Evolutionary conservation across 306 rosid genomes (phyloP).

Genomic region (Gastrolobium bilobum): DNA sequence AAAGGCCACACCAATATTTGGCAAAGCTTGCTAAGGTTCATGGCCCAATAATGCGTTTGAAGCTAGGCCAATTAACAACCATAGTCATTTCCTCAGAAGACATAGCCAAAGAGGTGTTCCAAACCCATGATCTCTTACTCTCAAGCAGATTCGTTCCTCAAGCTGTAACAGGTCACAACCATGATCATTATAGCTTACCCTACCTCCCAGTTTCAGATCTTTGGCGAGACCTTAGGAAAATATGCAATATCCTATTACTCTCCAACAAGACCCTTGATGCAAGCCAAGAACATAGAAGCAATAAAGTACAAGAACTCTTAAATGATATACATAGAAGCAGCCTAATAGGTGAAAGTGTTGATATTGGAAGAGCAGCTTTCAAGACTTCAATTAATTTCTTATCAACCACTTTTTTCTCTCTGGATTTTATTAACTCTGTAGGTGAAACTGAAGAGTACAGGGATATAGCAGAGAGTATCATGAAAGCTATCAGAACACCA

Average conservation of each 20-base stretch:
- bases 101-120: conserved; percentile 55
- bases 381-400: conserved; percentile 39
- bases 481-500: conserved; percentile 50
- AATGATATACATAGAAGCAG: conserved; percentile 25
- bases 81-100: conserved; percentile 41
- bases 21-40: conserved; percentile 33
- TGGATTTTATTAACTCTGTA: conserved; percentile 50
- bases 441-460: conserved; percentile 39
- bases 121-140: conserved; percentile 42
- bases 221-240: conserved; percentile 49
- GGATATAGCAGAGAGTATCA: conserved; percentile 34
- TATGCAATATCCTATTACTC: conserved; percentile 52
- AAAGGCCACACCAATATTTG: conserved; percentile 40
- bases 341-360: conserved; percentile 42
- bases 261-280: conserved; percentile 53
- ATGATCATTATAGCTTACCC: conserved; percentile 6
- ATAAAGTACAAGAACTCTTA: conserved; percentile 52
- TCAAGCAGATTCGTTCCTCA: conserved; percentile 42
- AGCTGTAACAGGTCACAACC: not conserved
- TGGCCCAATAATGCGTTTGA: conserved; percentile 49
- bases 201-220: conserved; percentile 41
- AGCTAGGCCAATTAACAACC: conserved; percentile 42
- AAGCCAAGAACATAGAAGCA: conserved; percentile 40
- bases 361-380: conserved; percentile 55
- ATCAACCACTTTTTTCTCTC: conserved; percentile 49